Evolutionary conservation across 1,139 yeast species (phyloP).

Genomic region (Sugiyamaella castrensis): DNA sequence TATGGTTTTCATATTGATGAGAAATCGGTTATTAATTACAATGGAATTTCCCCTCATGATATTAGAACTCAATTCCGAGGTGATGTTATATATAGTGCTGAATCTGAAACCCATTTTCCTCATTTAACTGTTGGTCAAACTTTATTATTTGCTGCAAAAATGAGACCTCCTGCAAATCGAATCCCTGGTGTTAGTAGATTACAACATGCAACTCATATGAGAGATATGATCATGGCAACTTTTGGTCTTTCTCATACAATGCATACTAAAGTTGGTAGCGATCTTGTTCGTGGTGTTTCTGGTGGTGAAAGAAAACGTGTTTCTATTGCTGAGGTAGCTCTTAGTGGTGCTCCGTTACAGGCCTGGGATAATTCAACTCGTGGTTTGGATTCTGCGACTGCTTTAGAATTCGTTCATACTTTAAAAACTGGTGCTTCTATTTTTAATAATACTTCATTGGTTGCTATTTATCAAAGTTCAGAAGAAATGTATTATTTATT

Average conservation of each 20-base stretch:
- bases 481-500: constrained; percentile 74
- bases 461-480: constrained; percentile 81
- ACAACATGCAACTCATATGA: constrained; percentile 57
- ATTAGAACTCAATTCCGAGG: constrained; percentile 56
- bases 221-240: constrained; percentile 69
- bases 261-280: constrained; percentile 68
- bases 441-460: constrained; percentile 58
- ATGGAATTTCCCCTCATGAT: constrained; percentile 41
- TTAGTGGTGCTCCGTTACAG: constrained; percentile 60
- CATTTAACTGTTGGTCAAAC: constrained; percentile 72
- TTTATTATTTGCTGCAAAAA: constrained; percentile 57
- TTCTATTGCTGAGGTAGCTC: constrained; percentile 66
- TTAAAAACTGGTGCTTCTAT: constrained; percentile 61
- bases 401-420: constrained; percentile 69
- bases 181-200: constrained; percentile 56
- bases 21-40: constrained; percentile 43
- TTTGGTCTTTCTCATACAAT: constrained; percentile 68
- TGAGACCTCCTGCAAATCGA: constrained; percentile 66
- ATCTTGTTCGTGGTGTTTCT: constrained; percentile 72
- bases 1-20: constrained; percentile 63
- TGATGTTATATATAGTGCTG: constrained; percentile 71
- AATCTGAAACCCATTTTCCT: constrained; percentile 68
- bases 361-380: constrained; percentile 78
- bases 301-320: constrained; percentile 87
- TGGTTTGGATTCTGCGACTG: constrained; percentile 74